Conservation (phyloP, 441 rosid species). For the Monsonia emarginata region DNA sequence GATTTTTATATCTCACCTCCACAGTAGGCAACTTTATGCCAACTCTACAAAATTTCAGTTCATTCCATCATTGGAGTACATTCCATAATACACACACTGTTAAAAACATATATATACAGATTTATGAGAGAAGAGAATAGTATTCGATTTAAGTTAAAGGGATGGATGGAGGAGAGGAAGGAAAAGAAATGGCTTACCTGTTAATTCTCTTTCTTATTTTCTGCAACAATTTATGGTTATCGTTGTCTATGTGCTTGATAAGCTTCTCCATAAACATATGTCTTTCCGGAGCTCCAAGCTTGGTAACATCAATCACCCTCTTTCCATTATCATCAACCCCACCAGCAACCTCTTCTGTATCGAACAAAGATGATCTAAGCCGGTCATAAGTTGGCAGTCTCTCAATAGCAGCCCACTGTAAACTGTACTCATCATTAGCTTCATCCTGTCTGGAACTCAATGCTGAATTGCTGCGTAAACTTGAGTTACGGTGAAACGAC, state of each 20-base stretch:
- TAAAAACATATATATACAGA: neutral
- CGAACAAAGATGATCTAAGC: constrained; percentile 17
- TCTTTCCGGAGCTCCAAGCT: constrained; percentile 23
- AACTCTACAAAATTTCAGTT: constrained; percentile 4
- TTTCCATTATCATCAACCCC: constrained; percentile 22
- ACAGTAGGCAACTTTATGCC: constrained; percentile 14
- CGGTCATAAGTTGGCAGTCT: constrained; percentile 26
- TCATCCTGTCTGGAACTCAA: neutral
- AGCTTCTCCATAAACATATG: constrained; percentile 25
- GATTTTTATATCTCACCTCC: constrained; percentile 19
- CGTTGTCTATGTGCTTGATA: constrained; percentile 25
- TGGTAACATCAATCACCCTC: constrained; percentile 29
- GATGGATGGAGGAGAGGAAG: too few species aligned
- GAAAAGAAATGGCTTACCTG: constrained; percentile 26
- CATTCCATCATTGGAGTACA: neutral
- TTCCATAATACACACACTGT: too few species aligned
- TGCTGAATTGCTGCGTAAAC: neutral
- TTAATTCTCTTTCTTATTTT: constrained; percentile 24
- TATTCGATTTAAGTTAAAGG: neutral
- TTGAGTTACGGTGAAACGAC: neutral
- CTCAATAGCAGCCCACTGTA: constrained; percentile 31
- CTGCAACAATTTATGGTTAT: constrained; percentile 25
- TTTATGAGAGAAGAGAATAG: constrained; percentile 38
- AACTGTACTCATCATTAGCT: constrained; percentile 16
- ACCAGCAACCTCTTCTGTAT: constrained; percentile 15